Conservation (phyloP, 78 protist genomes). For the Polysphondylium violaceum region DNA sequence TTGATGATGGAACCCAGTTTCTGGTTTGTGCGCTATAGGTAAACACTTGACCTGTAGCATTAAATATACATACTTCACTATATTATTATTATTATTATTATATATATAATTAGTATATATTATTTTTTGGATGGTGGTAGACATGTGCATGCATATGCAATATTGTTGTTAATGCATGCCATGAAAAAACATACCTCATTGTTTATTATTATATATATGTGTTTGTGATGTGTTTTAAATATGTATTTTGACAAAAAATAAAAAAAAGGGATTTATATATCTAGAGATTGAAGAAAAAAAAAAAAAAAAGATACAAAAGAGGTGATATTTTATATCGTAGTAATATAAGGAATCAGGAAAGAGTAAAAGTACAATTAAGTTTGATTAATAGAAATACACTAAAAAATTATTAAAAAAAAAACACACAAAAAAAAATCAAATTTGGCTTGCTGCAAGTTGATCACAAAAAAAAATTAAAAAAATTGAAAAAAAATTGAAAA, state of each 20-base stretch:
- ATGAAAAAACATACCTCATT: slow-evolving; percentile 9
- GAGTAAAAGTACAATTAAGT: no score
- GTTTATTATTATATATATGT: slow-evolving; percentile 1
- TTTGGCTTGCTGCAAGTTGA: background rate
- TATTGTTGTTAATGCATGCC: background rate
- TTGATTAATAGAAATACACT: no score
- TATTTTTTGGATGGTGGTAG: background rate
- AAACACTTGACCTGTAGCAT: slow-evolving; percentile 70
- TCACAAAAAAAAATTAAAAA: background rate
- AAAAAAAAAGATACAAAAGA: no score
- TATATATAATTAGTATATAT: background rate
- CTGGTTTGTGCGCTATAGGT: slow-evolving; percentile 35
- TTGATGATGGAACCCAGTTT: slow-evolving; percentile 66
- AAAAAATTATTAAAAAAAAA: no score
- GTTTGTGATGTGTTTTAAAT: background rate
- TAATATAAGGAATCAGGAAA: no score
- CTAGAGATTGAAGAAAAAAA: no score
- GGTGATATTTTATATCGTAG: no score
- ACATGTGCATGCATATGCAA: no score
- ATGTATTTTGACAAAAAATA: background rate
- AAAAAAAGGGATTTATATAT: background rate
- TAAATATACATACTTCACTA: slow-evolving; percentile 57
- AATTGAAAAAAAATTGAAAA: background rate
- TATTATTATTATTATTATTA: background rate
- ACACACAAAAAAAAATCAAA: background rate